A percentile compares a stretch with the other conserved stretches of the same genome.
These are phyloP conservation scores for Thymus mandschuricus DNA, from an alignment of 257 asterid genomes.

Conservation along the genomic window DNA sequence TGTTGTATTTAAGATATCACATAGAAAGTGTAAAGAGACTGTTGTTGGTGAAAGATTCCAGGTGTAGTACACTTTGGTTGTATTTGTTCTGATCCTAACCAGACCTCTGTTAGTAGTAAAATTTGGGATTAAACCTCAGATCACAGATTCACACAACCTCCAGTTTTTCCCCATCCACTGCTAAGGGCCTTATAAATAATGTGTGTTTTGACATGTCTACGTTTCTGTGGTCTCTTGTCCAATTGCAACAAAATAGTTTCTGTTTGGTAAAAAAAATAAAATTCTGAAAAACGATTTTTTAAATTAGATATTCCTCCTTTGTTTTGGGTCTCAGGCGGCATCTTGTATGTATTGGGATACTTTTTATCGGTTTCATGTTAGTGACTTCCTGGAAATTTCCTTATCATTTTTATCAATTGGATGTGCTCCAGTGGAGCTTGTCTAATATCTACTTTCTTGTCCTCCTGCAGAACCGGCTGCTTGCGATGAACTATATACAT, in stretches of 20 bases:
- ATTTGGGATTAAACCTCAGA: neutral
- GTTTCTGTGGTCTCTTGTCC: neutral
- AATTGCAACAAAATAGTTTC: neutral
- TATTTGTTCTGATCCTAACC: neutral
- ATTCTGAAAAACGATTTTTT: neutral
- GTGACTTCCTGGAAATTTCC: slow-evolving; percentile 22
- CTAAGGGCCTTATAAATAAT: neutral
- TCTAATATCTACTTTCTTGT: slow-evolving; percentile 22
- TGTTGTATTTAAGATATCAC: no score
- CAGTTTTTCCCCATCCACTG: neutral
- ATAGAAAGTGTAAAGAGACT: no score
- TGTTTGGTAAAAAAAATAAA: neutral
- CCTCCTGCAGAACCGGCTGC: slow-evolving; percentile 89
- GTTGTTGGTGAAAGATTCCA: no score
- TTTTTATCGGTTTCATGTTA: slow-evolving; percentile 23
- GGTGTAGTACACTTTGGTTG: neutral
- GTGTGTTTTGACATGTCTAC: neutral
- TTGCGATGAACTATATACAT: slow-evolving; percentile 98
- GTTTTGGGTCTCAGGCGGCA: neutral
- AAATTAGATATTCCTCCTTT: neutral
- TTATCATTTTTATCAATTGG: slow-evolving; percentile 2
- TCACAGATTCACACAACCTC: neutral
- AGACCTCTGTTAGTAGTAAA: neutral
- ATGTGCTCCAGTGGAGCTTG: slow-evolving; percentile 13
- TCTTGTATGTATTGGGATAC: slow-evolving; percentile 11